Conservation (phyloP, 768 basidiomycete genomes). For the Coprinopsis strossmayeri region DNA sequence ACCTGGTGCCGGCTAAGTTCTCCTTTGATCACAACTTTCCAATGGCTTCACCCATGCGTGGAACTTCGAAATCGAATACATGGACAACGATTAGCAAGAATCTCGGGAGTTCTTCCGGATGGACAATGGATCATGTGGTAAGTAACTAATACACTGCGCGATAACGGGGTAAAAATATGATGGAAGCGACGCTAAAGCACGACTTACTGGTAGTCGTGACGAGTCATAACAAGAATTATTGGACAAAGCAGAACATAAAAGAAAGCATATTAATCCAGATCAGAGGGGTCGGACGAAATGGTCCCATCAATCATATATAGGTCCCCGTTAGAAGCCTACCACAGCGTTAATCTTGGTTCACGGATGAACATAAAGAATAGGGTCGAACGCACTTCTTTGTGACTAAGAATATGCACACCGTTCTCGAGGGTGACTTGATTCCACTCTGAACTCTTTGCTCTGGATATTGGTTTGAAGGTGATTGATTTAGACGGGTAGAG, state of each 20-base stretch:
- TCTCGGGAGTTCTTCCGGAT: neutral
- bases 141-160: neutral
- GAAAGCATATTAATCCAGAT: neutral
- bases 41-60: too few species aligned
- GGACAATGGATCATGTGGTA: neutral
- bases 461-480: conserved; percentile 37
- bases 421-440: conserved; percentile 49
- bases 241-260: neutral
- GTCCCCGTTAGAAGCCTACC: conserved; percentile 11
- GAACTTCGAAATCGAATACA: too few species aligned
- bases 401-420: conserved; percentile 46
- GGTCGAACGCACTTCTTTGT: conserved; percentile 51
- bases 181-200: neutral
- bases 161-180: neutral
- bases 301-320: conserved; percentile 4
- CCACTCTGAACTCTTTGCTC: conserved; percentile 47
- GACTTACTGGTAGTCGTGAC: neutral
- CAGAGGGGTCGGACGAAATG: neutral
- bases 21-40: too few species aligned
- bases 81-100: too few species aligned
- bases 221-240: neutral
- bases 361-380: too few species aligned
- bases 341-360: too few species aligned
- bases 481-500: conserved; percentile 54
- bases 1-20: too few species aligned